phyloP scores from a whole-genome alignment of 306 rosid genomes.

The Vigna reflexopilosa region DNA sequence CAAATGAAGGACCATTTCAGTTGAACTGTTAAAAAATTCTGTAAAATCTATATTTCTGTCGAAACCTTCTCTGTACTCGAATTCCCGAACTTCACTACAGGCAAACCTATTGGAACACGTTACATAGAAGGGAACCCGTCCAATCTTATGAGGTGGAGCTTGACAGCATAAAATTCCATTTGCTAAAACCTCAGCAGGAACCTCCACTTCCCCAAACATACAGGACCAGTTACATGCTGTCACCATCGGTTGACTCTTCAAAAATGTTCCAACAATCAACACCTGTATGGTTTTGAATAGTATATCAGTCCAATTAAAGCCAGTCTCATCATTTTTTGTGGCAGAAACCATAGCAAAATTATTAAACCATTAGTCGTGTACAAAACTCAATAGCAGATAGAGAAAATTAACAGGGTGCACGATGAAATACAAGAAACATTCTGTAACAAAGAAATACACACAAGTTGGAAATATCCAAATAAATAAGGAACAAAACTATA shows the following conservation, averaged over 20 bases:
- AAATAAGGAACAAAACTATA: slow-evolving; percentile 4
- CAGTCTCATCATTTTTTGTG: slow-evolving; percentile 16
- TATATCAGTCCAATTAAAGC: slow-evolving; percentile 33
- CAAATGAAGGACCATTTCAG: slow-evolving; percentile 60
- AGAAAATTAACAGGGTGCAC: slow-evolving; percentile 22
- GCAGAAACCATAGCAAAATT: slow-evolving; percentile 25
- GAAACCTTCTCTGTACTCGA: slow-evolving; percentile 63
- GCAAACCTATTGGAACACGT: slow-evolving; percentile 90
- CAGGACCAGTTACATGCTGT: slow-evolving; percentile 74
- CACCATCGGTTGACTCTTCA: slow-evolving; percentile 59
- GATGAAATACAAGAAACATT: slow-evolving; percentile 25
- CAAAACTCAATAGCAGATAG: slow-evolving; percentile 2
- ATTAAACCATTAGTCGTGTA: background rate
- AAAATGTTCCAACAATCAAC: slow-evolving; percentile 72
- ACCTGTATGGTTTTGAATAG: slow-evolving; percentile 60
- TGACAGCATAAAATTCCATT: slow-evolving; percentile 77
- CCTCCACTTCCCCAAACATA: slow-evolving; percentile 96
- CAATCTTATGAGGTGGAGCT: slow-evolving; percentile 76
- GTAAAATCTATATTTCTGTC: slow-evolving; percentile 50
- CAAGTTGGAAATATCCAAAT: slow-evolving; percentile 28
- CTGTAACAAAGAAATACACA: background rate
- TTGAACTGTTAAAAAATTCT: slow-evolving; percentile 48
- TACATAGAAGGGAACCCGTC: slow-evolving; percentile 83
- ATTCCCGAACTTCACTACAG: slow-evolving; percentile 91
- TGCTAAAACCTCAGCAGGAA: slow-evolving; percentile 77